A percentile compares a stretch with the other conserved stretches of the same genome.
Conservation (phyloP, 495 filamentous ascomycete species). For the Trypethelium eluteriae region DNA sequence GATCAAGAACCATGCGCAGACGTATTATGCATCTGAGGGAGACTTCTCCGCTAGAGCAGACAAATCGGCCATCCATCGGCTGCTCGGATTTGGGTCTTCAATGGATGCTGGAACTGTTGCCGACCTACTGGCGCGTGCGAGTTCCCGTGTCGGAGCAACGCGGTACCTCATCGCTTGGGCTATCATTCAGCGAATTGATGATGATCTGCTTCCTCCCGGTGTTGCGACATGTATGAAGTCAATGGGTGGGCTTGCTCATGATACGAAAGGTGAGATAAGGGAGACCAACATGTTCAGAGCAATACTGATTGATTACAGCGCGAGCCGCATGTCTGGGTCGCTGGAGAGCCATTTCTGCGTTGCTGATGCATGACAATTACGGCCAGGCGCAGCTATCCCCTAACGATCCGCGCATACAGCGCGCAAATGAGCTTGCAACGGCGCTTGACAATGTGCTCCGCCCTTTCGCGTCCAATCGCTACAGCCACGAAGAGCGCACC, state of each 20-base stretch:
- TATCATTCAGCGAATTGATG: conserved; percentile 27
- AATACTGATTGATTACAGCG: conserved; percentile 22
- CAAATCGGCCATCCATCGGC: conserved; percentile 16
- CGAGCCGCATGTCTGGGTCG: conserved; percentile 26
- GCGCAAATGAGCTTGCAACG: conserved; percentile 20
- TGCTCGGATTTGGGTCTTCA: conserved; percentile 13
- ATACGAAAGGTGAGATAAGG: conserved; percentile 17
- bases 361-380: conserved; percentile 29
- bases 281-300: background rate
- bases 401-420: conserved; percentile 25
- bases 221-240: conserved; percentile 21
- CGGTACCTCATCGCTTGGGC: conserved; percentile 33
- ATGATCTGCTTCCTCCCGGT: conserved; percentile 32
- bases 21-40: conserved; percentile 29
- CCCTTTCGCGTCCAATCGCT: conserved; percentile 24
- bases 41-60: background rate
- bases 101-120: conserved; percentile 18
- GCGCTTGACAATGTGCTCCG: conserved; percentile 27
- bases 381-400: conserved; percentile 21
- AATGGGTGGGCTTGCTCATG: conserved; percentile 17
- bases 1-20: conserved; percentile 40
- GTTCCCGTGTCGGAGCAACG: conserved; percentile 20
- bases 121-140: conserved; percentile 27
- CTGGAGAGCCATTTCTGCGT: conserved; percentile 33
- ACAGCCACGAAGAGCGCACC: conserved; percentile 22